phyloP scores from a whole-genome alignment of 495 filamentous ascomycete species.

The Penicillium paxilli region DNA sequence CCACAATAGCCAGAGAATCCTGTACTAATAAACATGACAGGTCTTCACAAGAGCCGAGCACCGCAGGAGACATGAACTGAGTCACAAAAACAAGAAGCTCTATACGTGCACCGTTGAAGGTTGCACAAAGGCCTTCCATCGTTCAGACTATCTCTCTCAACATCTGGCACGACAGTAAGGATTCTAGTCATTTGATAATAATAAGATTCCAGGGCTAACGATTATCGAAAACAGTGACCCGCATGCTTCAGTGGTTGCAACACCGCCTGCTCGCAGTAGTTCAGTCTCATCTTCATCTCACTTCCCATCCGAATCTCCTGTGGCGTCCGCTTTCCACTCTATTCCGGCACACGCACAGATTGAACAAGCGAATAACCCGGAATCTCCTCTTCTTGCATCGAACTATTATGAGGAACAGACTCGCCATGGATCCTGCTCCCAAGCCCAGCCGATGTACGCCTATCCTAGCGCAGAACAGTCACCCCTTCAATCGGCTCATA shows the following conservation, averaged over 20 bases:
- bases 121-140: conserved; percentile 19
- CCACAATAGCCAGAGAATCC: background rate
- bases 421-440: background rate
- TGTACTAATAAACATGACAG: conserved; percentile 28
- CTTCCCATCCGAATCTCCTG: background rate
- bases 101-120: conserved; percentile 13
- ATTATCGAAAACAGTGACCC: background rate
- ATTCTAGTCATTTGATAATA: background rate
- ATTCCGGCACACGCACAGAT: background rate
- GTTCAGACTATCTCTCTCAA: conserved; percentile 18
- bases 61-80: conserved; percentile 22
- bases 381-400: background rate
- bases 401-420: conserved; percentile 2
- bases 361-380: background rate
- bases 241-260: background rate
- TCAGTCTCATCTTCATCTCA: conserved; percentile 2
- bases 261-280: background rate
- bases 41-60: conserved; percentile 85
- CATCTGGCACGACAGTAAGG: conserved; percentile 19
- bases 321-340: background rate
- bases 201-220: background rate
- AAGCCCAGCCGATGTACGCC: background rate
- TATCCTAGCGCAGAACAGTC: background rate
- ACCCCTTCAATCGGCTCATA: background rate
- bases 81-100: conserved; percentile 13